Percentiles rank a stretch among this genome's conserved stretches.
Evolutionary conservation across 805 yeast species (phyloP).

Genomic region (Candida chauliodis): DNA sequence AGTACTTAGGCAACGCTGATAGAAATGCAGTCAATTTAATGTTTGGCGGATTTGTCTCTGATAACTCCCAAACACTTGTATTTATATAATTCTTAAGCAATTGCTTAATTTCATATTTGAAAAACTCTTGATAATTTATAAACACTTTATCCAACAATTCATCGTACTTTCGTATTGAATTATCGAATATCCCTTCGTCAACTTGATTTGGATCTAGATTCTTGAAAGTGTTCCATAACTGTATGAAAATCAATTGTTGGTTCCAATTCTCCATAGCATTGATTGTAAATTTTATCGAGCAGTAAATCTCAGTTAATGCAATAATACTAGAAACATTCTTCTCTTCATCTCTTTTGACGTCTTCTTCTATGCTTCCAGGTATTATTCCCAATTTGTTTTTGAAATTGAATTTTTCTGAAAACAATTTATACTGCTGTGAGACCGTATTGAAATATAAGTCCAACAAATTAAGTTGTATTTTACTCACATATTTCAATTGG

Average conservation of each 20-base stretch:
- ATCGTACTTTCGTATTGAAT: constrained; percentile 20
- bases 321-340: constrained; percentile 21
- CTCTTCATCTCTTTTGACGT: constrained; percentile 12
- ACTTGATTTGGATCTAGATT: not conserved
- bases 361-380: constrained; percentile 33
- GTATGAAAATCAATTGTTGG: constrained; percentile 35
- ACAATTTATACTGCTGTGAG: constrained; percentile 37
- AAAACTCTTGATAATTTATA: constrained; percentile 26
- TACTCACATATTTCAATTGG: constrained; percentile 53
- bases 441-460: constrained; percentile 49
- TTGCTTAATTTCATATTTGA: constrained; percentile 28
- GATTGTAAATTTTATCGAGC: constrained; percentile 29
- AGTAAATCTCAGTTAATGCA: constrained; percentile 29
- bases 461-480: constrained; percentile 54
- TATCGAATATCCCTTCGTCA: constrained; percentile 27
- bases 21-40: constrained; percentile 21
- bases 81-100: constrained; percentile 36
- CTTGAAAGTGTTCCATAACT: constrained; percentile 35
- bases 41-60: constrained; percentile 15
- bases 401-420: constrained; percentile 35
- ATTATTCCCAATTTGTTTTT: constrained; percentile 31
- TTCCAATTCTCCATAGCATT: constrained; percentile 35
- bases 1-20: constrained; percentile 22
- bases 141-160: constrained; percentile 16
- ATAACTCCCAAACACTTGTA: constrained; percentile 26